Evolutionary conservation across 345 rosid genomes (phyloP), one percentile per base, ranked within the genome.

Genomic region (Pugionium cornutum): DNA sequence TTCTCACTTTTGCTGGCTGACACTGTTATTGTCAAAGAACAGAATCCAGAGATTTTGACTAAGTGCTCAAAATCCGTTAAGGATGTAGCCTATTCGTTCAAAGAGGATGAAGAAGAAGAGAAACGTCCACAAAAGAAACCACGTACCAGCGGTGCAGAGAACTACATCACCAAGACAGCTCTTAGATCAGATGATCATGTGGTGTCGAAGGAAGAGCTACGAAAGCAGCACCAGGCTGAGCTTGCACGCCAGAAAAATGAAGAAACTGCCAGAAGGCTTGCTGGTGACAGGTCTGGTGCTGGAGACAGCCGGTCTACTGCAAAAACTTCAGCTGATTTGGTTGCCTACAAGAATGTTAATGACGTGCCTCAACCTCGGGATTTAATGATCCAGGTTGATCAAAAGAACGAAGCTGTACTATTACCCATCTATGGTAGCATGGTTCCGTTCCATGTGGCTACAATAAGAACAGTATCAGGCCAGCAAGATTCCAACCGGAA

Each of bases 161-260:
- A 75, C 33, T 57, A 74, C 54, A 66, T 77, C 45, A 81, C 90
- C 32, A 94, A 90, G 84, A 80, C 97, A 59, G 78, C 87, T 5
- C 92, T 90, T 9, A 83, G 99, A 69, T 94, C 97, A 54, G 97
- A 88, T 79, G 81, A 90, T 71, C 86, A 84, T 27, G 99, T 84
- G 70, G 82, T 89, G 55, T 88, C 97, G 2, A 94, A 90, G 76
- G 97, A 94, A 69, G 99, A 94, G 85, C 80, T 83, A 2, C 77
- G 99, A 66, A 84, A 95, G 79, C 99, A 86, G 95, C 99, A 94
- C 62, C 99, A 94, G 76, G 95, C 96, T 26, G 99, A 94, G 73
- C 87, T 94, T 69, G 99, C 99, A 7, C 96, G 92, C 29, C 94
- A 88, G 82, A 90, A 94, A 78, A 94, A 90, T 72, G 96, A 90